phyloP scores from a whole-genome alignment of 257 asterid species.

The Primulina huaijiensis region DNA sequence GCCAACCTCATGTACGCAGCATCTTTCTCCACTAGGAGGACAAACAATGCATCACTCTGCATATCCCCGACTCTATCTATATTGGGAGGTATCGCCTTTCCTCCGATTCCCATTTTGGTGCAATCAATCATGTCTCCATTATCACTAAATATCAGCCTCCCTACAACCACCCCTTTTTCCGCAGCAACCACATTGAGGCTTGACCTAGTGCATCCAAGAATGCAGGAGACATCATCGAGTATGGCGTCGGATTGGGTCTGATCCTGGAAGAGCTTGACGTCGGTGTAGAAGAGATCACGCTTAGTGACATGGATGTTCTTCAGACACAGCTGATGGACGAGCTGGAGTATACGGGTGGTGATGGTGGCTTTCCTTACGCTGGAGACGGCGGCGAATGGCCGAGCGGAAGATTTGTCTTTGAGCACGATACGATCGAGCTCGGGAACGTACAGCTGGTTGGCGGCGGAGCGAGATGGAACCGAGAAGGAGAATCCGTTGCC shows the following conservation, averaged over 20 bases:
- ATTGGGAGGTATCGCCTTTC: slow-evolving; percentile 88
- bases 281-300: slow-evolving; percentile 86
- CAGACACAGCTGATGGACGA: slow-evolving; percentile 69
- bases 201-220: slow-evolving; percentile 80
- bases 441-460: slow-evolving; percentile 82
- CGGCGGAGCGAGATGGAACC: slow-evolving; percentile 82
- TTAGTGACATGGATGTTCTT: slow-evolving; percentile 83
- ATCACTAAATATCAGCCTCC: slow-evolving; percentile 72
- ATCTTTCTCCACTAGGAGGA: slow-evolving; percentile 79
- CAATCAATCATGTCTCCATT: slow-evolving; percentile 87
- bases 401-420: slow-evolving; percentile 64
- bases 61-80: slow-evolving; percentile 89
- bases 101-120: slow-evolving; percentile 92
- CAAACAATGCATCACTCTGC: slow-evolving; percentile 85
- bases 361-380: slow-evolving; percentile 75
- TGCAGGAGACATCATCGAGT: slow-evolving; percentile 74
- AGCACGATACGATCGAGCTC: slow-evolving; percentile 87
- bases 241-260: slow-evolving; percentile 74
- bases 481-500: slow-evolving; percentile 69
- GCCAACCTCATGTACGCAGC: slow-evolving; percentile 86
- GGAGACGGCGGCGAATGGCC: slow-evolving; percentile 73
- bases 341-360: slow-evolving; percentile 73
- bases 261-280: slow-evolving; percentile 83
- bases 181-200: slow-evolving; percentile 78
- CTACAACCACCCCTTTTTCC: slow-evolving; percentile 85